These are phyloP conservation scores for Ceriops zippeliana DNA, from an alignment of 345 rosid genomes.

Conservation along the genomic window DNA sequence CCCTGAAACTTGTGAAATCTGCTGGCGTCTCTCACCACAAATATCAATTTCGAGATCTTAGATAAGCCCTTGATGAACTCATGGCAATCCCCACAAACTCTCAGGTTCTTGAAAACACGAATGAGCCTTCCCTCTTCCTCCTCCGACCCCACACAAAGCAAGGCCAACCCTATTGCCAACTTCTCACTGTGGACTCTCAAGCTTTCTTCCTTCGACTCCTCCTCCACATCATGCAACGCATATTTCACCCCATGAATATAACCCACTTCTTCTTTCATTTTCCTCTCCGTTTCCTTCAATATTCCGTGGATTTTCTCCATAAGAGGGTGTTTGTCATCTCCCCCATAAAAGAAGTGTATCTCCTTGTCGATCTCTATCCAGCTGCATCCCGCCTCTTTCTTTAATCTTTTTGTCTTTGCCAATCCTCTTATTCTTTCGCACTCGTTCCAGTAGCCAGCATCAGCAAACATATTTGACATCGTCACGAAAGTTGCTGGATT, in stretches of 20 bases:
- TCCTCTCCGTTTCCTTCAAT: conserved; percentile 58
- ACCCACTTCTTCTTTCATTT: conserved; percentile 67
- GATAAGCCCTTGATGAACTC: conserved; percentile 74
- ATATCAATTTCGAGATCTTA: conserved; percentile 40
- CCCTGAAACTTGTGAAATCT: conserved; percentile 73
- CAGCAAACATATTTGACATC: conserved; percentile 76
- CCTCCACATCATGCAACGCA: conserved; percentile 69
- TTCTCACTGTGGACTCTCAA: conserved; percentile 83
- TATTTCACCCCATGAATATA: conserved; percentile 45
- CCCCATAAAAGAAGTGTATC: conserved; percentile 60
- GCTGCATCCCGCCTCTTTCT: conserved; percentile 76
- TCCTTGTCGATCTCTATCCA: conserved; percentile 80
- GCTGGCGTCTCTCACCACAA: conserved; percentile 75
- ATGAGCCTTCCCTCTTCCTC: conserved; percentile 35
- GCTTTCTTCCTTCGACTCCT: conserved; percentile 69
- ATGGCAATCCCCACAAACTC: conserved; percentile 82
- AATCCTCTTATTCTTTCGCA: conserved; percentile 52
- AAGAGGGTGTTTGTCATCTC: conserved; percentile 54
- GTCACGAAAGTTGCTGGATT: conserved; percentile 77
- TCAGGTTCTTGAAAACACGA: conserved; percentile 73
- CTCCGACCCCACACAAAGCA: conserved; percentile 40
- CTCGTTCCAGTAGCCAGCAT: conserved; percentile 66
- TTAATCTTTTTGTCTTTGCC: conserved; percentile 47
- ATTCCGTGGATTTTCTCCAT: conserved; percentile 42
- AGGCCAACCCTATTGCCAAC: conserved; percentile 74